A percentile compares a stretch with the other conserved stretches of the same genome.
These are phyloP conservation scores for Abrus pulchellus DNA, from an alignment of 306 rosid genomes.

Conservation along the genomic window DNA sequence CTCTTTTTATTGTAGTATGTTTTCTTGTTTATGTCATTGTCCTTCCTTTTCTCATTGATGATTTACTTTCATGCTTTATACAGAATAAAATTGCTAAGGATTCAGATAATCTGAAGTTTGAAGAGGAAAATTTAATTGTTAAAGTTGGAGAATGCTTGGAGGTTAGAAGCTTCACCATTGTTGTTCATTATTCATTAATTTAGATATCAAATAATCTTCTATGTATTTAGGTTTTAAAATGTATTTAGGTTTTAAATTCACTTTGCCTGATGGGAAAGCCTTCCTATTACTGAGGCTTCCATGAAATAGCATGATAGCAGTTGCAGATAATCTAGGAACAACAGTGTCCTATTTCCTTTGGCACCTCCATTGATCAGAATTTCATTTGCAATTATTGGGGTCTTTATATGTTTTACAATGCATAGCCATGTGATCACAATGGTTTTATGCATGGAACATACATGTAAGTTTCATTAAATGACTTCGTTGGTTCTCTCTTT, in stretches of 20 bases:
- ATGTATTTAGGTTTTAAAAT: slow-evolving; percentile 8
- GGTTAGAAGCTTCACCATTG: slow-evolving; percentile 62
- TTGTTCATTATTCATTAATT: slow-evolving; percentile 31
- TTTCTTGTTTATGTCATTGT: slow-evolving; percentile 10
- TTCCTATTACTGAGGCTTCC: slow-evolving; percentile 35
- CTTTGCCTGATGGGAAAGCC: slow-evolving; percentile 29
- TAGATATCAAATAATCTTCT: slow-evolving; percentile 29
- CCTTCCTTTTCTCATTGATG: slow-evolving; percentile 40
- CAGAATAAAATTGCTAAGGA: slow-evolving; percentile 87
- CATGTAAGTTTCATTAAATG: slow-evolving; percentile 22
- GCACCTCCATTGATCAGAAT: slow-evolving; percentile 25
- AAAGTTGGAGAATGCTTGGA: slow-evolving; percentile 95
- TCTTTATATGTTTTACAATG: slow-evolving; percentile 14
- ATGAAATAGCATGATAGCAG: slow-evolving; percentile 34
- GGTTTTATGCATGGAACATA: slow-evolving; percentile 37
- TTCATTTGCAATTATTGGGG: slow-evolving; percentile 30
- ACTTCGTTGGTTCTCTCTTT: slow-evolving; percentile 19
- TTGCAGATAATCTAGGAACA: slow-evolving; percentile 38
- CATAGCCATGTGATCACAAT: slow-evolving; percentile 42
- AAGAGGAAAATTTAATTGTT: slow-evolving; percentile 84
- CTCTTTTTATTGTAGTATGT: slow-evolving; percentile 37
- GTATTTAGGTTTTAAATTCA: slow-evolving; percentile 30
- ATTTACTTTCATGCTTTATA: slow-evolving; percentile 46
- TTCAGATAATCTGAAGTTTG: slow-evolving; percentile 69
- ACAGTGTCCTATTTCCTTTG: slow-evolving; percentile 20